Percentiles rank a stretch among this genome's conserved stretches.
Evolutionary conservation across 768 basidiomycete species (phyloP).

Genomic region (Tremella yokohamensis): DNA sequence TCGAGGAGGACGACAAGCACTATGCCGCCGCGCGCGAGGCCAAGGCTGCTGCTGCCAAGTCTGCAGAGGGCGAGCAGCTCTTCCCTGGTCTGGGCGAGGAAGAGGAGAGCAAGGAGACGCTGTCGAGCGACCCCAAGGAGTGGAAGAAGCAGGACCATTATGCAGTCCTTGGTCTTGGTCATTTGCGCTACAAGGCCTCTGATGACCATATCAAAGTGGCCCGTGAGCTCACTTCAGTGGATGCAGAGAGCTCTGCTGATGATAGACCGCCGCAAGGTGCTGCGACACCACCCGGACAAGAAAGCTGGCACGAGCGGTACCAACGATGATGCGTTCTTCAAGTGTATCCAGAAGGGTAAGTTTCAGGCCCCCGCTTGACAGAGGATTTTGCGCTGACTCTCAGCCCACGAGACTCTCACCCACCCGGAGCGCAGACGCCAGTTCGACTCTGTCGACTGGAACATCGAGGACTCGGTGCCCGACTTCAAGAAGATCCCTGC

Average conservation of each 20-base stretch:
- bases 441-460: conserved; percentile 93
- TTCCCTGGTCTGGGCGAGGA: conserved; percentile 93
- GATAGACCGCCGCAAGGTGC: conserved; percentile 94
- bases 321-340: conserved; percentile 99
- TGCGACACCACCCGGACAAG: conserved; percentile 97
- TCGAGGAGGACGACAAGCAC: conserved; percentile 75
- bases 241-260: background rate
- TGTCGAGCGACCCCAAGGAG: conserved; percentile 86
- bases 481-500: conserved; percentile 51
- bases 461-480: conserved; percentile 70
- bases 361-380: background rate
- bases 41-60: conserved; percentile 56
- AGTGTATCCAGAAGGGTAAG: conserved; percentile 85
- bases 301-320: conserved; percentile 76
- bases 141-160: conserved; percentile 99
- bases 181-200: conserved; percentile 78
- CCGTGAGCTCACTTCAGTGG: conserved; percentile 62
- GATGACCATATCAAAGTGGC: conserved; percentile 93
- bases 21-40: conserved; percentile 59
- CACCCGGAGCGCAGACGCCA: conserved; percentile 82
- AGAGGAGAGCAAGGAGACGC: conserved; percentile 66
- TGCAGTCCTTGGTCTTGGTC: conserved; percentile 88
- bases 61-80: conserved; percentile 60
- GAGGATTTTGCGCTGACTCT: background rate
- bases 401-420: conserved; percentile 85